Evolutionary conservation across 768 basidiomycete genomes (phyloP).

Genomic region (Panaeolus papilionaceus): DNA sequence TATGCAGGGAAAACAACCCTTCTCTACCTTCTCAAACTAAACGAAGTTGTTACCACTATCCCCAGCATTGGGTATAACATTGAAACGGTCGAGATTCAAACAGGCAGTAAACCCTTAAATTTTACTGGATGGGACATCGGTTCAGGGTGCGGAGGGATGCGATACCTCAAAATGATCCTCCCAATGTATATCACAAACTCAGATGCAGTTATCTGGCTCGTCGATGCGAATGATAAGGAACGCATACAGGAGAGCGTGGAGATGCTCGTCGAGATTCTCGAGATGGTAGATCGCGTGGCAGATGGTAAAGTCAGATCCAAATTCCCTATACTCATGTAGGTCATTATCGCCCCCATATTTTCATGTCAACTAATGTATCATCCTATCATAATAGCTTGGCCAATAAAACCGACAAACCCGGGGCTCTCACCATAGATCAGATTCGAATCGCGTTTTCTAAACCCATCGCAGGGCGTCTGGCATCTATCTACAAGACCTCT

Average conservation of each 20-base stretch:
- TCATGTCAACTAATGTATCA: not conserved
- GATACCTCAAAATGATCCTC: slow-evolving; percentile 43
- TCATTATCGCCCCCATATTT: not conserved
- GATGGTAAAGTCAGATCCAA: slow-evolving; percentile 20
- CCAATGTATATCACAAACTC: slow-evolving; percentile 33
- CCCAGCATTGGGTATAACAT: slow-evolving; percentile 58
- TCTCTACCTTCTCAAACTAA: slow-evolving; percentile 48
- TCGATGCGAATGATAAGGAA: slow-evolving; percentile 60
- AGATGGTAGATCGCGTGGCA: slow-evolving; percentile 18
- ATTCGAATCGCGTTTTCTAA: slow-evolving; percentile 43
- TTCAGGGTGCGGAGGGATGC: slow-evolving; percentile 50
- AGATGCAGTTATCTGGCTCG: slow-evolving; percentile 70
- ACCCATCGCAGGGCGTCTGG: slow-evolving; percentile 35
- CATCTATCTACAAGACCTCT: slow-evolving; percentile 36
- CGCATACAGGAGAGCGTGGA: slow-evolving; percentile 58
- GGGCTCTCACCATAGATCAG: slow-evolving; percentile 53
- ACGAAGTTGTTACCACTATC: slow-evolving; percentile 43
- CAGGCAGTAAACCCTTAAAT: slow-evolving; percentile 40
- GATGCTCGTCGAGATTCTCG: slow-evolving; percentile 49
- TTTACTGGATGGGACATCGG: slow-evolving; percentile 73
- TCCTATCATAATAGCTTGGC: slow-evolving; percentile 44
- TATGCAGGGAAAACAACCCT: slow-evolving; percentile 53
- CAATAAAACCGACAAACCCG: slow-evolving; percentile 68
- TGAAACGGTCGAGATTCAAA: slow-evolving; percentile 50
- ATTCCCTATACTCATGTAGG: slow-evolving; percentile 42